Conservation (phyloP, 345 rosid species). For the Populus tremula region DNA sequence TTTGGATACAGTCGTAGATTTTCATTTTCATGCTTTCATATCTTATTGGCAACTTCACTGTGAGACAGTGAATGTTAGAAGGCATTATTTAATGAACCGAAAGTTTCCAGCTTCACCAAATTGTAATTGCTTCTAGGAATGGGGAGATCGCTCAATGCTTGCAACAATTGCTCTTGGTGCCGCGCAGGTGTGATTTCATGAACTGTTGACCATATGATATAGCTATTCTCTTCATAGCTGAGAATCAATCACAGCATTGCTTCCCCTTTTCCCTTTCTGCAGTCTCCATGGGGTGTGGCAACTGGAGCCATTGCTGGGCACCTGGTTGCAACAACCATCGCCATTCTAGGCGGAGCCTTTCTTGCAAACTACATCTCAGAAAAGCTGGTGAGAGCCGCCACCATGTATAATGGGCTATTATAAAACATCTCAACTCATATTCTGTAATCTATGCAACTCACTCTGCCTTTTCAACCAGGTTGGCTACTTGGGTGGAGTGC, state of each 20-base stretch:
- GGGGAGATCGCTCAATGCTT: slow-evolving; percentile 99
- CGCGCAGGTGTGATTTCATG: slow-evolving; percentile 59
- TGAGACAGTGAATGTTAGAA: not conserved
- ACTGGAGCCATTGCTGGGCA: slow-evolving; percentile 96
- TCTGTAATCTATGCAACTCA: slow-evolving; percentile 10
- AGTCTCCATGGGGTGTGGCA: slow-evolving; percentile 99
- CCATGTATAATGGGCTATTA: not conserved
- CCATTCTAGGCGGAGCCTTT: slow-evolving; percentile 86
- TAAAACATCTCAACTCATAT: not conserved
- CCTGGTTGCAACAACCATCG: slow-evolving; percentile 74
- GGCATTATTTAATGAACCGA: not conserved
- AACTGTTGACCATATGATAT: not conserved
- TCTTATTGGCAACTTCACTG: not conserved
- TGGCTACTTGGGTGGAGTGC: slow-evolving; percentile 80
- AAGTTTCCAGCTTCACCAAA: not conserved
- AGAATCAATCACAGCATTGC: not conserved
- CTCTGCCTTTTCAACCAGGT: slow-evolving; percentile 55
- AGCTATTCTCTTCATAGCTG: not conserved
- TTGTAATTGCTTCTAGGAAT: slow-evolving; percentile 56
- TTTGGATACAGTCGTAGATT: not conserved
- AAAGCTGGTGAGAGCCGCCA: slow-evolving; percentile 56
- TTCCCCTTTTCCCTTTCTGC: slow-evolving; percentile 4
- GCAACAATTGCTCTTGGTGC: slow-evolving; percentile 98
- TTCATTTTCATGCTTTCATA: not conserved
- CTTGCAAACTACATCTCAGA: slow-evolving; percentile 94